Conservation (phyloP, 2,329 filamentous ascomycete species). For the Hypocrella siamensis region DNA sequence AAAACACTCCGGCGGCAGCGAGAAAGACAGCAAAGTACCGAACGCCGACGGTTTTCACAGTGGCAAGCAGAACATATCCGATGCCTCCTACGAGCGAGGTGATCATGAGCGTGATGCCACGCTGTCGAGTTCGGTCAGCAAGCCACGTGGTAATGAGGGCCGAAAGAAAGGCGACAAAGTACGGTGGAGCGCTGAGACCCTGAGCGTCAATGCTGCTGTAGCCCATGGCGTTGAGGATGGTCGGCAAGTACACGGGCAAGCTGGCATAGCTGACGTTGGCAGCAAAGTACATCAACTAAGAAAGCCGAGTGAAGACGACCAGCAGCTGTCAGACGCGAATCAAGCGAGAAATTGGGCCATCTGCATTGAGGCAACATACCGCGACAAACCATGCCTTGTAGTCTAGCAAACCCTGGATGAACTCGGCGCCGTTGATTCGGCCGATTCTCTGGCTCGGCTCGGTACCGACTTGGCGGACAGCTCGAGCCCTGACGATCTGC, state of each 20-base stretch:
- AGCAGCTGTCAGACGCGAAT: too few species aligned
- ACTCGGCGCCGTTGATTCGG: slow-evolving; percentile 13
- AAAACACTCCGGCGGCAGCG: slow-evolving; percentile 17
- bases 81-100: slow-evolving; percentile 8
- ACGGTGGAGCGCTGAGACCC: slow-evolving; percentile 23
- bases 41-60: slow-evolving; percentile 10
- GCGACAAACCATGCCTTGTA: slow-evolving; percentile 12
- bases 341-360: background rate
- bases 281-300: slow-evolving; percentile 20
- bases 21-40: slow-evolving; percentile 22
- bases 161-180: slow-evolving; percentile 21
- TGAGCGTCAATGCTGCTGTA: slow-evolving; percentile 22
- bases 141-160: slow-evolving; percentile 14
- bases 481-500: slow-evolving; percentile 8
- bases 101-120: slow-evolving; percentile 18
- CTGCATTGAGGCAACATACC: background rate
- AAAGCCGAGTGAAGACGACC: too few species aligned
- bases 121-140: slow-evolving; percentile 18
- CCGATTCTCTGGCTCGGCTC: slow-evolving; percentile 4
- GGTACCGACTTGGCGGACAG: slow-evolving; percentile 9
- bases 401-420: slow-evolving; percentile 17
- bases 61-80: slow-evolving; percentile 15
- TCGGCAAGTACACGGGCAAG: slow-evolving; percentile 24
- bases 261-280: slow-evolving; percentile 21
- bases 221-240: slow-evolving; percentile 23